Conservation (phyloP, 2,329 filamentous ascomycete species). For the Fusarium zealandicum region DNA sequence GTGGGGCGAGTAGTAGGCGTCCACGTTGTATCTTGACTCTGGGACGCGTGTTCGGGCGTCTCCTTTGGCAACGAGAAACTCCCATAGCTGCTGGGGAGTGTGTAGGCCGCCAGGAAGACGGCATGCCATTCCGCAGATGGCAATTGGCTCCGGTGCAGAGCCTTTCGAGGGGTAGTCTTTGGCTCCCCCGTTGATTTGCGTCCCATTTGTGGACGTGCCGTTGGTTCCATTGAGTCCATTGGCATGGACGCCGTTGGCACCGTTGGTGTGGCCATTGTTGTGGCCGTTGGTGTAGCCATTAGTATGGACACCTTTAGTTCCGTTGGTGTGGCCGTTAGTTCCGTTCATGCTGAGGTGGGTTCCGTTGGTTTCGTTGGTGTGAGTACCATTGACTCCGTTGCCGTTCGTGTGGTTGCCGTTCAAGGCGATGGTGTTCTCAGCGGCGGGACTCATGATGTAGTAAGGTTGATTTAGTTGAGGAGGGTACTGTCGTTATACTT, state of each 20-base stretch:
- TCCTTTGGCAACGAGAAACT: slow-evolving; percentile 36
- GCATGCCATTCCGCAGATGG: slow-evolving; percentile 41
- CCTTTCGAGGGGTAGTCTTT: too few relatives aligned
- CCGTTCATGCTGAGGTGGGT: neutral
- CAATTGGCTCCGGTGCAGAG: slow-evolving; percentile 12
- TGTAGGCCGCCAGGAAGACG: slow-evolving; percentile 37
- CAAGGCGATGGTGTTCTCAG: neutral
- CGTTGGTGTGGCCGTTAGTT: neutral
- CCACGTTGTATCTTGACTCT: slow-evolving; percentile 31
- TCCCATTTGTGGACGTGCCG: neutral
- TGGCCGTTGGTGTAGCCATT: neutral
- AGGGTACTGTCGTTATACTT: neutral
- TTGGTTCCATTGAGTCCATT: neutral
- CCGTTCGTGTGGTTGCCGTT: neutral
- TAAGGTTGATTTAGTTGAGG: neutral
- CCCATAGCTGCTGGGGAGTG: slow-evolving; percentile 34
- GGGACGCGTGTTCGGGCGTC: slow-evolving; percentile 34
- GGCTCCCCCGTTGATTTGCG: neutral
- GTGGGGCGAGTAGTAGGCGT: slow-evolving; percentile 21
- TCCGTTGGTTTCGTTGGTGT: neutral
- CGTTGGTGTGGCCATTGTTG: neutral
- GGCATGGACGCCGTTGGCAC: neutral
- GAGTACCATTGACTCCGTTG: neutral
- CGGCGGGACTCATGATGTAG: neutral
- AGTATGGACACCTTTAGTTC: neutral